Evolutionary conservation across 108 stramenopile genomes (phyloP), one percentile per base, ranked within the genome.

Genomic region (Poteriospumella lacustris): DNA sequence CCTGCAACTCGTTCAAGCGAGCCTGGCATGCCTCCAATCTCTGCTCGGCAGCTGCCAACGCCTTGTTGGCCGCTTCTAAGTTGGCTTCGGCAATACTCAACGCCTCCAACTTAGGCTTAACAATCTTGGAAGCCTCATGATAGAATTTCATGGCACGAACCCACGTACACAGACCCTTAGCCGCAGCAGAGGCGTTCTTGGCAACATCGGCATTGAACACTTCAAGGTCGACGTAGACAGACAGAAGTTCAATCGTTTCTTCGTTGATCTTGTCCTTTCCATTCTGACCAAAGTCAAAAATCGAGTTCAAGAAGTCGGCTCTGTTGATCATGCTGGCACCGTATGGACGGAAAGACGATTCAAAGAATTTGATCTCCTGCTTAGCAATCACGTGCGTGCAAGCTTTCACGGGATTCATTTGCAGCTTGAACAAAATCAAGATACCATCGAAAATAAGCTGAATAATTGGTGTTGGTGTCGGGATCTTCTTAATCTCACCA

Each of bases 71-170:
- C 12, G 90, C 89, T 58, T 92, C 90, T 88, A 93, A 89, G 77
- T 92, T 86, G 2, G 82, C 89, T 79, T 91, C 90, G 24, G 92
- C 92, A 15, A 93, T 76, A 19, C 81, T 79, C 3, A 94, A 87
- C 9, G 92, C 94, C 85, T 93, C 94, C 44, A 94, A 85, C 80
- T 93, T 93, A 36, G 94, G 94, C 78, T 93, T 93, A n/a, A 93
- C 92, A 78, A 93, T 91, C 82, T 93, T 93, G 76, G 91, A 91
- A 1, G 92, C 94, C 68, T 91, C 88, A 82, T 92, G 92, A 82
- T 93, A 94, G 64, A 58, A 88, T 78, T 89, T 90, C 94, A 94
- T 94, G 36, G 94, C 94, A 44, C 86, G 78, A 26, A 91, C 92
- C 85, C 91, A 94, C 29, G 87, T 91, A 68, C 92, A 92, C 64